Evolutionary conservation across 495 filamentous ascomycete genomes (phyloP).

Genomic region (Podospora tetraspora): DNA sequence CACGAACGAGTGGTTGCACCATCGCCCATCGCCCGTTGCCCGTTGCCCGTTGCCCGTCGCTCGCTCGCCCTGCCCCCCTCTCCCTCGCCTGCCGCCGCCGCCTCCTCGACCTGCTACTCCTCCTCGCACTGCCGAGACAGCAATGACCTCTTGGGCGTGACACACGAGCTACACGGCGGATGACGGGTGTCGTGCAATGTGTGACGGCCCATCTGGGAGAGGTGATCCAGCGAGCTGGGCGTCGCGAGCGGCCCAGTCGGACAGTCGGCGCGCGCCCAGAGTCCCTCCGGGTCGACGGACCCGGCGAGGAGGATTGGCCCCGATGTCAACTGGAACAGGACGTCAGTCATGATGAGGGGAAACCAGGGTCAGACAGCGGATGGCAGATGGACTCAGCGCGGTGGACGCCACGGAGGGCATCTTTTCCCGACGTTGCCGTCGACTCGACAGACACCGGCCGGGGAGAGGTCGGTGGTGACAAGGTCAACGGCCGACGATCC

Average conservation of each 20-base stretch:
- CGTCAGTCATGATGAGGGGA: neutral
- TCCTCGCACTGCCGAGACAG: conserved; percentile 9
- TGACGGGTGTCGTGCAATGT: conserved; percentile 29
- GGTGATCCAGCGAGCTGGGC: neutral
- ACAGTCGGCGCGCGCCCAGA: neutral
- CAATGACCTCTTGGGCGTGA: conserved; percentile 7
- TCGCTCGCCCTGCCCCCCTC: neutral
- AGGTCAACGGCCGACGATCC: neutral
- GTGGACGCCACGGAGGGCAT: neutral
- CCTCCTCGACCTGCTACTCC: neutral
- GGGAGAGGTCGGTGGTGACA: neutral
- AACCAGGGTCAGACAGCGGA: neutral
- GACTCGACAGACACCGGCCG: too few species aligned
- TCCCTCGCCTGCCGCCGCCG: conserved; percentile 5
- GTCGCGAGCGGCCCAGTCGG: neutral
- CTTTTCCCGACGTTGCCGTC: neutral
- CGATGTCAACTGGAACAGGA: neutral
- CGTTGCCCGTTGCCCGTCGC: neutral
- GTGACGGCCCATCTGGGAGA: conserved; percentile 16
- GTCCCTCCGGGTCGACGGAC: neutral
- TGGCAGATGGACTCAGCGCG: neutral
- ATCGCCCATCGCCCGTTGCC: neutral
- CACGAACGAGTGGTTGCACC: neutral
- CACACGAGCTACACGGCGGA: conserved; percentile 17
- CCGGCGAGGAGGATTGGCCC: neutral